Base-by-base conservation (phyloP, 1,284 basidiomycete genomes). In the Ustilago nuda region DNA sequence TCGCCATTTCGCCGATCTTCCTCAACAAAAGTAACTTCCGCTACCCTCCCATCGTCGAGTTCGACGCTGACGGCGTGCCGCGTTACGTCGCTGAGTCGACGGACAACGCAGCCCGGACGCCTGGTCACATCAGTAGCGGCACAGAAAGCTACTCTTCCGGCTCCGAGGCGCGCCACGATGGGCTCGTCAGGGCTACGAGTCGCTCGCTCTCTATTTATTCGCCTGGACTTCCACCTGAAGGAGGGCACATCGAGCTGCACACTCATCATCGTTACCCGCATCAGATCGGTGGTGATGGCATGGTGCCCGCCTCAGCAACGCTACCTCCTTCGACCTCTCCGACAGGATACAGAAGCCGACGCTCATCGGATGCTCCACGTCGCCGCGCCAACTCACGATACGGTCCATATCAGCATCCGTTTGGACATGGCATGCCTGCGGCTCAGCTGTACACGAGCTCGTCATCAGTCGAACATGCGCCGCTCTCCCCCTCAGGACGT, bases 1-100 rank as follows among this genome's bases (percentile, higher is more conserved):
- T 98, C 37, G 91, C 92, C 69, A 96, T 98, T 85, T 92, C 91
- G 76, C 92, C 92, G 27, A 93, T 94, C 78, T 95, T 95, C 78
- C 90, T 97, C 56, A 92, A 94, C 86, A 93, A 93, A 86, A 92
- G 92, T 2, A 93, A 95, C 82, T 96, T 96, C 83, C 90, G 94
- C 35, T 93, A 93, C 83, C 93, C 94, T 3, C 94, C 94, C 32
- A 92, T 93, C 85, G 92, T 94, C 45, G 93, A 95, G 83, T 87
- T 92, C 41, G 94, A 92, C 39, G 88, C 90, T 1, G 94, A 96
- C 84, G 94, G 94, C 62, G 81, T 92, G 8, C 91, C 91, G 32
- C 89, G 92, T 27, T 97, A 76, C 50, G 63, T 72, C 15, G 70
- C 59, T 35, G 74, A 76, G 32, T 56, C 73, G 6, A 76, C 95